These are phyloP conservation scores for Yamadazyma sp. DNA, from an alignment of 805 yeast species.

Conservation along the genomic window DNA sequence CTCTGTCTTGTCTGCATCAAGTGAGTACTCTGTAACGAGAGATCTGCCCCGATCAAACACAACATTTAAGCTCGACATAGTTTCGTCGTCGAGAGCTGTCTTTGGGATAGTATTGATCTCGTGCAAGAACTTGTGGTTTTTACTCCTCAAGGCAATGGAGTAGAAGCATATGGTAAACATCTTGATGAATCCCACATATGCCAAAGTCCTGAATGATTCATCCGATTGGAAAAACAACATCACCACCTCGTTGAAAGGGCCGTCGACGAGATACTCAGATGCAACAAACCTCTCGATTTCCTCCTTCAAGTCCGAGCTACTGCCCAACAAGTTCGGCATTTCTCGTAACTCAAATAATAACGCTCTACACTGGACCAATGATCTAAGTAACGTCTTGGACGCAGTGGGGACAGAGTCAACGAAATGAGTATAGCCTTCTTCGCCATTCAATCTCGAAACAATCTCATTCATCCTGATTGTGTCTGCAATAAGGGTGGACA, in stretches of 20 bases:
- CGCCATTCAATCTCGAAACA: constrained; percentile 50
- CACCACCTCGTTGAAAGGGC: constrained; percentile 40
- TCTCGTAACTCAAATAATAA: constrained; percentile 15
- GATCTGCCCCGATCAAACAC: constrained; percentile 11
- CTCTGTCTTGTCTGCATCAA: constrained; percentile 2
- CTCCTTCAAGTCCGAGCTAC: constrained; percentile 6
- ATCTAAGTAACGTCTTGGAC: constrained; percentile 33
- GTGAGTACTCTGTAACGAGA: constrained; percentile 5
- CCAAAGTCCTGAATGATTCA: constrained; percentile 40
- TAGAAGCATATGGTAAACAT: constrained; percentile 23
- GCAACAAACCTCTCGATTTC: constrained; percentile 28
- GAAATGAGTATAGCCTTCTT: constrained; percentile 22
- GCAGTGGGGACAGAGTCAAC: constrained; percentile 27
- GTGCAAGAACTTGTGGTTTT: background rate
- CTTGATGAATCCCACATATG: constrained; percentile 32
- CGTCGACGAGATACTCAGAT: constrained; percentile 24
- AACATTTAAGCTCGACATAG: constrained; percentile 4
- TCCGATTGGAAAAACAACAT: constrained; percentile 44
- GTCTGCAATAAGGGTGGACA: constrained; percentile 39
- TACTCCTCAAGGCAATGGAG: constrained; percentile 19
- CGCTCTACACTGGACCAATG: constrained; percentile 43
- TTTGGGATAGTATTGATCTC: constrained; percentile 3
- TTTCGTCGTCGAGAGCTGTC: background rate
- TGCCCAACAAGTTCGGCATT: constrained; percentile 14
- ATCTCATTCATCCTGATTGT: constrained; percentile 61